Conservation (phyloP, 139 green algal genomes). For the Closterium sp. region DNA sequence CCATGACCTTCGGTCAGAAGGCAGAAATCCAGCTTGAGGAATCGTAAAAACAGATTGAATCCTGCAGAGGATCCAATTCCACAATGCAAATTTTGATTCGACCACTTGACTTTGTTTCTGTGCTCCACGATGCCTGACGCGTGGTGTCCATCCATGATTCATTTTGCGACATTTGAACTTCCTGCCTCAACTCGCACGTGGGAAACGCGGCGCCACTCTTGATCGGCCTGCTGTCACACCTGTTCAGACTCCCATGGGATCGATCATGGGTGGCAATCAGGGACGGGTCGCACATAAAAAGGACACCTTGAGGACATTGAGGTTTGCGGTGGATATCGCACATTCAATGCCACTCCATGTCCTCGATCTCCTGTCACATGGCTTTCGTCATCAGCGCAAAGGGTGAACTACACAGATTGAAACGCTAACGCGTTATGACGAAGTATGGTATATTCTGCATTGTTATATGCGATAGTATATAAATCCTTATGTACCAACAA, state of each 20-base stretch:
- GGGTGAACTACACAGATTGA: too few species aligned
- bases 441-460: too few species aligned
- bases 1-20: too few species aligned
- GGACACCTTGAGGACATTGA: neutral
- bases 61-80: neutral
- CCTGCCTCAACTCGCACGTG: neutral
- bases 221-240: neutral
- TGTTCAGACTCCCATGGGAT: neutral
- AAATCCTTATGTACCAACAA: too few species aligned
- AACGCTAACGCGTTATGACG: too few species aligned
- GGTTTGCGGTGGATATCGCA: neutral
- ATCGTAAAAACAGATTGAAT: neutral
- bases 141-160: neutral
- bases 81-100: neutral
- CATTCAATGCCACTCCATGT: neutral
- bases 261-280: too few species aligned
- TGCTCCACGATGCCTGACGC: neutral
- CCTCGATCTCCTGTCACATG: neutral
- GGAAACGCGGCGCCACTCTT: too few species aligned
- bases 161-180: neutral
- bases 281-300: neutral
- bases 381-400: neutral
- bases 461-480: too few species aligned
- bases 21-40: too few species aligned
- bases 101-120: neutral